Evolutionary conservation across 2,329 filamentous ascomycete genomes (phyloP).

Genomic region (Domatiomyces globalis): DNA sequence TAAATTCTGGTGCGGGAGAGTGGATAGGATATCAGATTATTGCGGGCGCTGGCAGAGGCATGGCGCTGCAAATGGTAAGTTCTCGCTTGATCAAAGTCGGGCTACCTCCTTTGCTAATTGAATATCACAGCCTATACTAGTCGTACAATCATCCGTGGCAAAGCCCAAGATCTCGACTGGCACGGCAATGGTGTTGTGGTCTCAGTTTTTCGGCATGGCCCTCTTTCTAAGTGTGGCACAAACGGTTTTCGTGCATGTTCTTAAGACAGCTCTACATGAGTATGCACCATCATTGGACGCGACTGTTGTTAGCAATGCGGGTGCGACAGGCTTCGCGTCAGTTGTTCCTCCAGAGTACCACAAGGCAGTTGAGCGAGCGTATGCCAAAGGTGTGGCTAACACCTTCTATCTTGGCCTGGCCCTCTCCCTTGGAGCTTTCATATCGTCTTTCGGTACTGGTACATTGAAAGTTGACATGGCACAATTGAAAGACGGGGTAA

Average conservation of each 20-base stretch:
- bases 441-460: slow-evolving; percentile 8
- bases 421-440: slow-evolving; percentile 1
- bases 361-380: slow-evolving; percentile 20
- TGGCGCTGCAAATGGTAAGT: slow-evolving; percentile 22
- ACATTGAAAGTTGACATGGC: slow-evolving; percentile 3
- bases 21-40: slow-evolving; percentile 24
- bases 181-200: slow-evolving; percentile 13
- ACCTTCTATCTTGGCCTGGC: slow-evolving; percentile 12
- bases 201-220: slow-evolving; percentile 16
- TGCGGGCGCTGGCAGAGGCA: slow-evolving; percentile 13
- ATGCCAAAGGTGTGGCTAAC: slow-evolving; percentile 11
- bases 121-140: slow-evolving; percentile 7
- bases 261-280: slow-evolving; percentile 4
- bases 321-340: slow-evolving; percentile 12
- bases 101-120: background rate
- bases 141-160: slow-evolving; percentile 14
- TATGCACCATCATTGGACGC: slow-evolving; percentile 9
- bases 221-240: slow-evolving; percentile 16
- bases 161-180: slow-evolving; percentile 13
- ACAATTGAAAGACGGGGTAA: too few relatives aligned
- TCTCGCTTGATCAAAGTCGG: background rate
- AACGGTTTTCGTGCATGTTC: slow-evolving; percentile 12
- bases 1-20: slow-evolving; percentile 12
- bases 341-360: slow-evolving; percentile 4
- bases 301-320: slow-evolving; percentile 7